Percentiles rank a stretch among this genome's conserved stretches.
Conservation (phyloP, 1,284 basidiomycete species). For the Apiotrichum porosum region DNA sequence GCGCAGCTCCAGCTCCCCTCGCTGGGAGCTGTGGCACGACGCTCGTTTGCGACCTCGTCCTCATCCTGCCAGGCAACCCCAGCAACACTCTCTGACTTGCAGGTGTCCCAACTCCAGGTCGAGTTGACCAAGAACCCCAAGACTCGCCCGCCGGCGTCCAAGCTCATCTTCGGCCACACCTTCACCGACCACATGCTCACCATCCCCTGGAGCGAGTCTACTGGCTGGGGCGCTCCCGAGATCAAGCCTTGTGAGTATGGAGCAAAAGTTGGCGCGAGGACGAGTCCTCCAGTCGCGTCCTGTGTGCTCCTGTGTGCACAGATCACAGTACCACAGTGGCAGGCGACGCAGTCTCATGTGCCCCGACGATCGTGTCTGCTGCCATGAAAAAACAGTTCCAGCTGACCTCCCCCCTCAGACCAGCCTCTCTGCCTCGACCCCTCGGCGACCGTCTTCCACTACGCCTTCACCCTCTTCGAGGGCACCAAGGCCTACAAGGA, state of each 20-base stretch:
- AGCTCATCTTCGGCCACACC: slow-evolving; percentile 54
- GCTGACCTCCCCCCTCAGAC: slow-evolving; percentile 59
- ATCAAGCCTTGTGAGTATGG: slow-evolving; percentile 75
- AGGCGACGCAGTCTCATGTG: too few species aligned
- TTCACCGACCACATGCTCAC: slow-evolving; percentile 90
- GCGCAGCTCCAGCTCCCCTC: too few species aligned
- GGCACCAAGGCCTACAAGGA: slow-evolving; percentile 95
- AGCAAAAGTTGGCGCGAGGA: too few species aligned
- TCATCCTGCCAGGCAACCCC: too few species aligned
- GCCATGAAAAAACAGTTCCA: too few species aligned
- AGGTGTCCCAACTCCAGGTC: slow-evolving; percentile 56
- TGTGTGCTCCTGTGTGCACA: too few species aligned
- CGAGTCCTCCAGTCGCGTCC: too few species aligned
- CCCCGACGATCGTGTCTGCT: too few species aligned
- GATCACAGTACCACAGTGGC: too few species aligned
- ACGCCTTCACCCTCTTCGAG: slow-evolving; percentile 77
- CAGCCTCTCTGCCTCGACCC: slow-evolving; percentile 72
- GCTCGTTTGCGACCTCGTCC: too few species aligned
- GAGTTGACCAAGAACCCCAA: slow-evolving; percentile 51
- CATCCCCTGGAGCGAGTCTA: slow-evolving; percentile 66
- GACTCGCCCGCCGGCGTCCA: slow-evolving; percentile 42
- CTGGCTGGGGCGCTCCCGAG: slow-evolving; percentile 77
- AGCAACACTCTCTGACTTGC: background rate
- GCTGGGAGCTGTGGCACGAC: too few species aligned
- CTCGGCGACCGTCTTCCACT: slow-evolving; percentile 84